Evolutionary conservation across 192 early-diverging fungal species (phyloP).

Genomic region (Cetraspora pellucida): DNA sequence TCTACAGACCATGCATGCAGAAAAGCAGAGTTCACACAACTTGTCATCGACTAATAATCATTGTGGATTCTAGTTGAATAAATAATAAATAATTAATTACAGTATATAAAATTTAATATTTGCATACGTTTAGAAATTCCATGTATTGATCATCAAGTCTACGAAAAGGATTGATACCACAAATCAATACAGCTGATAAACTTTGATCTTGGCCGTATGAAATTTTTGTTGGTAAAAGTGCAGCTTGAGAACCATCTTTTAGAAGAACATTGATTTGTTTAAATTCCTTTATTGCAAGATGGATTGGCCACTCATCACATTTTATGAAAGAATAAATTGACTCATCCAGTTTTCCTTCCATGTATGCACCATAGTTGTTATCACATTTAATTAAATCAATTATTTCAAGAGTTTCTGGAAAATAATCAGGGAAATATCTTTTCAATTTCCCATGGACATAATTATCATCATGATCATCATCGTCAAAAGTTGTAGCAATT

Average conservation of each 20-base stretch:
- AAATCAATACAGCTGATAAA: slow-evolving; percentile 15
- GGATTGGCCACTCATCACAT: neutral
- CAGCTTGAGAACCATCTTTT: slow-evolving; percentile 5
- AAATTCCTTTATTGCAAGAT: neutral
- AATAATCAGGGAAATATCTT: slow-evolving; percentile 6
- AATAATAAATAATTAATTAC: neutral
- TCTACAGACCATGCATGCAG: slow-evolving; percentile 41
- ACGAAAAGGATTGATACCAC: slow-evolving; percentile 2
- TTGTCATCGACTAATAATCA: slow-evolving; percentile 27
- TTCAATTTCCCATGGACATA: too few species aligned
- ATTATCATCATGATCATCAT: too few species aligned
- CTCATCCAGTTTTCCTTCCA: too few species aligned
- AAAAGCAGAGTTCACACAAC: slow-evolving; percentile 37
- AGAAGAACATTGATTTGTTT: neutral
- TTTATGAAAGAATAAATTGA: neutral
- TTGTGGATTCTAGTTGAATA: too few species aligned
- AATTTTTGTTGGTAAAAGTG: neutral
- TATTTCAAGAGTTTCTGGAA: neutral
- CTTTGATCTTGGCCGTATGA: neutral
- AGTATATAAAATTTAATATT: neutral
- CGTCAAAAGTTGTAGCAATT: slow-evolving; percentile 24
- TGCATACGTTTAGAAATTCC: slow-evolving; percentile 39
- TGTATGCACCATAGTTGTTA: neutral
- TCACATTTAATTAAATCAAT: neutral
- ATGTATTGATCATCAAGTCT: slow-evolving; percentile 12